These are phyloP conservation scores for Orobanche coerulescens DNA, from an alignment of 257 asterid species.

Conservation along the genomic window DNA sequence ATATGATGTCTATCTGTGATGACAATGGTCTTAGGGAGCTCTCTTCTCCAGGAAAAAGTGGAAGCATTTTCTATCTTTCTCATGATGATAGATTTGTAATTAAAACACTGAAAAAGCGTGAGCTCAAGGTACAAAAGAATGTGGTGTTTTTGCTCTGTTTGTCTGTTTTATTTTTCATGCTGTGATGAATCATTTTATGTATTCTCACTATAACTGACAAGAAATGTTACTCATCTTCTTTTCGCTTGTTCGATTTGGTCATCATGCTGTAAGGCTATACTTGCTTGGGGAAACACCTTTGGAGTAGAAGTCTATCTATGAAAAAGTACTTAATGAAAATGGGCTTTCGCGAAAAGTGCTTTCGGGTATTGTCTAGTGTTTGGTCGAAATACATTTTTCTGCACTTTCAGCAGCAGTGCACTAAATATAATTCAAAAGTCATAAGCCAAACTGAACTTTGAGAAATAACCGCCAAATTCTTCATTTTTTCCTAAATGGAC, in stretches of 20 bases:
- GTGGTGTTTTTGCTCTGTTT: neutral
- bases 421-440: too few species aligned
- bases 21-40: constrained; percentile 85
- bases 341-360: too few species aligned
- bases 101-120: constrained; percentile 72
- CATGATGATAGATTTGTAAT: constrained; percentile 87
- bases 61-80: constrained; percentile 85
- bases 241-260: neutral
- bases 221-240: neutral
- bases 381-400: too few species aligned
- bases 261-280: neutral
- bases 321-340: too few species aligned
- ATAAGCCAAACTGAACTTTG: too few species aligned
- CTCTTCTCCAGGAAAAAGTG: constrained; percentile 95
- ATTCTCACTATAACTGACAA: neutral
- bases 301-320: too few species aligned
- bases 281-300: too few species aligned
- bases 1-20: constrained; percentile 97
- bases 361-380: too few species aligned
- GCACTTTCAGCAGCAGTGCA: too few species aligned
- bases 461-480: too few species aligned
- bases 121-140: constrained; percentile 59
- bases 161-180: neutral
- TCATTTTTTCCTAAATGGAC: too few species aligned
- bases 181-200: neutral